phyloP scores from a whole-genome alignment of 495 filamentous ascomycete species.

The Sporormia fimetaria region DNA sequence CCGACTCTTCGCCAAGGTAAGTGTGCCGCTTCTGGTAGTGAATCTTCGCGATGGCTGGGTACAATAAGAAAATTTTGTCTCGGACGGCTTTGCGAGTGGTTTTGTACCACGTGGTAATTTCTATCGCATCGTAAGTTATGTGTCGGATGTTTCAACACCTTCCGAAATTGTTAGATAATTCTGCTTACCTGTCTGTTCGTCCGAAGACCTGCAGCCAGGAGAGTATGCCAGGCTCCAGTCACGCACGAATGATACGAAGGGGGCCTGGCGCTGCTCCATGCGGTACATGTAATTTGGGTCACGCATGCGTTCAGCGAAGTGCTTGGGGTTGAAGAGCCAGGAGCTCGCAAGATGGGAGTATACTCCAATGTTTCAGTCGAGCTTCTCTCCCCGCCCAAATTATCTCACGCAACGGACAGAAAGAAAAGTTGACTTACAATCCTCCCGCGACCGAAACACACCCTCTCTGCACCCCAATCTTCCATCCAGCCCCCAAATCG shows the following conservation, averaged over 20 bases:
- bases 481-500: slow-evolving; percentile 7
- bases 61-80: slow-evolving; percentile 11
- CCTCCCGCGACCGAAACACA: slow-evolving; percentile 4
- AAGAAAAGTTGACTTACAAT: slow-evolving; percentile 3
- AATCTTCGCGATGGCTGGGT: neutral
- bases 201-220: neutral
- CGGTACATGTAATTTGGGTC: slow-evolving; percentile 1
- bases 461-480: slow-evolving; percentile 2
- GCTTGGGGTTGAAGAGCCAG: slow-evolving; percentile 14
- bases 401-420: too few species aligned
- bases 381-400: too few species aligned
- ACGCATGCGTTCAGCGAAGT: slow-evolving; percentile 8
- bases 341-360: slow-evolving; percentile 9
- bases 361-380: slow-evolving; percentile 1
- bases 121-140: too few species aligned
- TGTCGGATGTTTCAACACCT: too few species aligned
- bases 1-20: slow-evolving; percentile 3
- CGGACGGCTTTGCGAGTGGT: neutral
- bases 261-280: slow-evolving; percentile 1
- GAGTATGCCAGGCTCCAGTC: slow-evolving; percentile 7
- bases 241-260: slow-evolving; percentile 5
- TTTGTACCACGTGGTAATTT: slow-evolving; percentile 6
- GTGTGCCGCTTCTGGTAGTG: slow-evolving; percentile 5
- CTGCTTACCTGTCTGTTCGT: neutral
- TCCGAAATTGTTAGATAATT: neutral